These are phyloP conservation scores for Rhizoclosmatium sp. DNA, from an alignment of 192 early-diverging fungal species.

Conservation along the genomic window DNA sequence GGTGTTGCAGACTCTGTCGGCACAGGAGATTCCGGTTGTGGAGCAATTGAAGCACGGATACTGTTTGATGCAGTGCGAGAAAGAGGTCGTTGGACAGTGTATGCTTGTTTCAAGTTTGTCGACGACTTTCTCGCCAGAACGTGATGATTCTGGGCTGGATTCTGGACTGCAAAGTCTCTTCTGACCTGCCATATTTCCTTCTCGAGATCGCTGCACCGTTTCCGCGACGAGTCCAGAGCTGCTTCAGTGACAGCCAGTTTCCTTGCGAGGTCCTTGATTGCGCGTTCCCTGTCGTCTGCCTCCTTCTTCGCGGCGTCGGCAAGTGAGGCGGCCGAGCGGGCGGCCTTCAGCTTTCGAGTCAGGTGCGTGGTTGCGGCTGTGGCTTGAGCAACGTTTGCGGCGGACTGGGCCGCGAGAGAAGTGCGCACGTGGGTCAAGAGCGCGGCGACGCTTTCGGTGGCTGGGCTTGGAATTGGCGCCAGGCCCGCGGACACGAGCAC, in stretches of 20 bases:
- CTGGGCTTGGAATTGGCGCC: neutral
- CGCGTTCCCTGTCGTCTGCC: neutral
- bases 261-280: neutral
- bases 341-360: neutral
- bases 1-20: neutral
- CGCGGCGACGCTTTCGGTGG: neutral
- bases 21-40: neutral
- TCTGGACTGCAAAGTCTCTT: neutral
- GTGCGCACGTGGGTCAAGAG: conserved; percentile 1
- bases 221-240: neutral
- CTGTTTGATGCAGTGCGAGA: neutral
- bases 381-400: neutral
- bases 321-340: neutral
- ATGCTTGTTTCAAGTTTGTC: neutral
- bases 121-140: neutral
- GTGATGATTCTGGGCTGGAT: neutral
- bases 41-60: neutral
- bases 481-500: conserved; percentile 3
- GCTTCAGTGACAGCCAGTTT: neutral
- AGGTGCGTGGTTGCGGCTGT: too few species aligned
- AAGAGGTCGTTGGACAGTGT: neutral
- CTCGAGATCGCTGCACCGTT: neutral
- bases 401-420: neutral
- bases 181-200: neutral
- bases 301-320: conserved; percentile 1